Percentiles rank a stretch among this genome's conserved stretches.
These are phyloP conservation scores for Gentiana macrophylla DNA, from an alignment of 257 asterid species.

Conservation along the genomic window DNA sequence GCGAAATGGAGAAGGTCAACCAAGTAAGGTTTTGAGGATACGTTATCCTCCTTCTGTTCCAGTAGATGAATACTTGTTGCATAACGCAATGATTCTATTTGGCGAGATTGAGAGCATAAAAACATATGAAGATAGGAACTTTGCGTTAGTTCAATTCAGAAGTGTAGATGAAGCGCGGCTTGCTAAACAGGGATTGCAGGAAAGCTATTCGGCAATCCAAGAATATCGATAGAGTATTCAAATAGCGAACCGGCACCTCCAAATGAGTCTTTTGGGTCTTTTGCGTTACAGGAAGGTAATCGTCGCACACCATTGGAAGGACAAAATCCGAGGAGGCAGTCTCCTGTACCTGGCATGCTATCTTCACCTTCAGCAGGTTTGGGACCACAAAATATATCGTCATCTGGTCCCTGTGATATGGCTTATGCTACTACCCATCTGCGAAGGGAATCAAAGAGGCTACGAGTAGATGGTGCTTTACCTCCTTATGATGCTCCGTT, in stretches of 20 bases:
- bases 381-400: constrained; percentile 33
- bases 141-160: constrained; percentile 83
- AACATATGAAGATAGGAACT: constrained; percentile 58
- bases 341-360: constrained; percentile 55
- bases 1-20: constrained; percentile 41
- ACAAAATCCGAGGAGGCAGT: constrained; percentile 62
- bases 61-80: constrained; percentile 89
- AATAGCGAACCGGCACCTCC: constrained; percentile 41
- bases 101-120: constrained; percentile 92
- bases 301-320: constrained; percentile 50
- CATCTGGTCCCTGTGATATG: constrained; percentile 60
- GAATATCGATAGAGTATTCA: constrained; percentile 66
- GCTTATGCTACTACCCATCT: constrained; percentile 45
- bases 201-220: constrained; percentile 78
- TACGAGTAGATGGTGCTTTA: constrained; percentile 44
- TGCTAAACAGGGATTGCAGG: constrained; percentile 93
- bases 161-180: constrained; percentile 90
- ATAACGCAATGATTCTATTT: constrained; percentile 85
- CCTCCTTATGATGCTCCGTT: constrained; percentile 23
- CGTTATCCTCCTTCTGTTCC: constrained; percentile 76
- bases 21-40: constrained; percentile 61
- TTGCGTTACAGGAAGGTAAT: constrained; percentile 34
- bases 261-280: constrained; percentile 25
- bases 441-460: constrained; percentile 74
- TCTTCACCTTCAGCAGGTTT: constrained; percentile 53